phyloP scores from a whole-genome alignment of 441 rosid species.

The Capsella rubella region DNA sequence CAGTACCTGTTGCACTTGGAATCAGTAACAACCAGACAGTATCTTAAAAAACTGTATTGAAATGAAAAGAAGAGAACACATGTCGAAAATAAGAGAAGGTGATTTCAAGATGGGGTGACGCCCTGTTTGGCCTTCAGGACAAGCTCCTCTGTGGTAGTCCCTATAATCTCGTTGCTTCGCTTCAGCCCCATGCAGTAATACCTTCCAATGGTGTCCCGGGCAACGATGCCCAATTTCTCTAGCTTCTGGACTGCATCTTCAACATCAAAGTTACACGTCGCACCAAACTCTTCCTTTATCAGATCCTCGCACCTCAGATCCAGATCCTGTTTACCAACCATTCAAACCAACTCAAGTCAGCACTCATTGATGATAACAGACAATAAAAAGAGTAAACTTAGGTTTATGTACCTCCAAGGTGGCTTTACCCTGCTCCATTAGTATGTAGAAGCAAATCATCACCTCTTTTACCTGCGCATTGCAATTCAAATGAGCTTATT shows the following conservation, averaged over 20 bases:
- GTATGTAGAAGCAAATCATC: slow-evolving; percentile 78
- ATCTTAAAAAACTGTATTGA: not conserved
- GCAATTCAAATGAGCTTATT: slow-evolving; percentile 24
- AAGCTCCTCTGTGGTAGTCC: slow-evolving; percentile 93
- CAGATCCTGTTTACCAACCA: slow-evolving; percentile 56
- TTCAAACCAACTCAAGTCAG: slow-evolving; percentile 24
- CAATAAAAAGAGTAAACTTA: slow-evolving; percentile 24
- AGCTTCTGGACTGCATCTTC: slow-evolving; percentile 94
- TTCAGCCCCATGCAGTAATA: slow-evolving; percentile 75
- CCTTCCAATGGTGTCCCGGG: slow-evolving; percentile 82
- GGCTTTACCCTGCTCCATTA: slow-evolving; percentile 66
- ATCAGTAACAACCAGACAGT: slow-evolving; percentile 16
- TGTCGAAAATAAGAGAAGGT: slow-evolving; percentile 21
- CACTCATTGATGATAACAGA: slow-evolving; percentile 18
- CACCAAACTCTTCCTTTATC: slow-evolving; percentile 80
- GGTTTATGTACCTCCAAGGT: slow-evolving; percentile 71
- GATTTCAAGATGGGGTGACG: slow-evolving; percentile 36
- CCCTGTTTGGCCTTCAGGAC: slow-evolving; percentile 83
- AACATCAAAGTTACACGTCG: slow-evolving; percentile 90
- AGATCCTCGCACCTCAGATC: slow-evolving; percentile 88
- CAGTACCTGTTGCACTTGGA: not conserved
- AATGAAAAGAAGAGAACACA: slow-evolving; percentile 12
- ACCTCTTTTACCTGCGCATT: slow-evolving; percentile 87
- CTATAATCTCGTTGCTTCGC: slow-evolving; percentile 92
- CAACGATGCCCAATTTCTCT: slow-evolving; percentile 84